Evolutionary conservation across 2,329 filamentous ascomycete species (phyloP), one percentile per base, ranked within the genome.

Genomic region (Venturia carpophila): DNA sequence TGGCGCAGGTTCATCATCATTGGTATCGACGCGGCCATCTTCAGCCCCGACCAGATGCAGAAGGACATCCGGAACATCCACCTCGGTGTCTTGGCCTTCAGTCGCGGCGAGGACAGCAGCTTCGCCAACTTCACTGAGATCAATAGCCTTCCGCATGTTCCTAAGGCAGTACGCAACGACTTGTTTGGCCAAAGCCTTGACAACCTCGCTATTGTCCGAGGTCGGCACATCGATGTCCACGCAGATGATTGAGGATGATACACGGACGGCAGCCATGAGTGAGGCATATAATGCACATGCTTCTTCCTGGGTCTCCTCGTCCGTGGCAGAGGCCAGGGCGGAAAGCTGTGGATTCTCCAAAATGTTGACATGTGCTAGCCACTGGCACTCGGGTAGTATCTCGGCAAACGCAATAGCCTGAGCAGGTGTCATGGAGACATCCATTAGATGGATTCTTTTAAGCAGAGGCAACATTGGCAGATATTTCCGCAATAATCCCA

Each of bases 261-360:
- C 84, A 64, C 92, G 86, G 0, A 91, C 88, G 0, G 93, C 93
- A 5, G 92, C 90, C 78, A 96, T 88, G 24, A 97, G 82, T 1
- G 92, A 96, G 0, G 94, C 92, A 73, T 96, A 97, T 7, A 97
- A 78, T 0, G 94, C 94, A 70, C 91, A 96, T 0, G 94, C 93
- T 76, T 97, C 93, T 76, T 97, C 93, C 74, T 97, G 91, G 1
- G 82, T 83, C 65, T 87, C 87, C 70, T 94, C 91, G 6, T 90
- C 90, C 62, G 82, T 89, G 0, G 91, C 89, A 67, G 86, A 83
- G 5, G 91, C 88, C 30, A 96, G 82, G 60, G 83, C 83, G 27
- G 84, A 80, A 5, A 97, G 79, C 67, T 86, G 82, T 0, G 86
- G 82, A 70, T 99, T 99, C 69, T 94, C 90, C 47, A 96, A 78